A percentile compares a stretch with the other conserved stretches of the same genome.
Conservation (phyloP, 768 basidiomycete genomes). For the Chlorophyllum brunneum region DNA sequence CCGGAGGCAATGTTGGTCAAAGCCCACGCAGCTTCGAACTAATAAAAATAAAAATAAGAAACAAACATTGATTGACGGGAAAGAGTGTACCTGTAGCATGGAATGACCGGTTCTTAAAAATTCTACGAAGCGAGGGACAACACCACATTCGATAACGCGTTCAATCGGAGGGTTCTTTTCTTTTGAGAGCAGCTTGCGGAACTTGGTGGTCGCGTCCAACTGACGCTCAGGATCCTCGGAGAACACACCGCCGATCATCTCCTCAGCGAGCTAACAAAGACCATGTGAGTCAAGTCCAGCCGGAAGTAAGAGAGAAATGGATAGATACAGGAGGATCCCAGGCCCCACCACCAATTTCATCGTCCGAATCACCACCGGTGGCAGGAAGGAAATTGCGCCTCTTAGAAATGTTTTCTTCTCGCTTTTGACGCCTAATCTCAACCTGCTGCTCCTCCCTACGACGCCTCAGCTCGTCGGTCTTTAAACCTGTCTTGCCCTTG, state of each 20-base stretch:
- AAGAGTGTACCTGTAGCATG: slow-evolving; percentile 70
- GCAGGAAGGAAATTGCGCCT: slow-evolving; percentile 88
- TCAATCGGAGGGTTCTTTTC: slow-evolving; percentile 99
- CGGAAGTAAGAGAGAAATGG: slow-evolving; percentile 11
- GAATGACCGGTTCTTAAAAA: slow-evolving; percentile 79
- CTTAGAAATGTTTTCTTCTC: slow-evolving; percentile 98
- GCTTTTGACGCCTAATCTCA: slow-evolving; percentile 96
- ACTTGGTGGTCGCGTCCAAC: slow-evolving; percentile 95
- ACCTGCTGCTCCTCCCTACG: slow-evolving; percentile 98
- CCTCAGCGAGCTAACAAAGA: slow-evolving; percentile 64
- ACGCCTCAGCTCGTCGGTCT: slow-evolving; percentile 91
- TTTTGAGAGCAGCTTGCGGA: slow-evolving; percentile 97
- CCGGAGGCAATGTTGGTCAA: slow-evolving; percentile 98
- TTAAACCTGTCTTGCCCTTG: slow-evolving; percentile 87
- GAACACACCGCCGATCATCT: slow-evolving; percentile 93
- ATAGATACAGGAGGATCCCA: slow-evolving; percentile 78
- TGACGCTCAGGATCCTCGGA: slow-evolving; percentile 89
- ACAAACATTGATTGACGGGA: slow-evolving; percentile 3
- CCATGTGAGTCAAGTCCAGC: slow-evolving; percentile 14
- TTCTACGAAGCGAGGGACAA: slow-evolving; percentile 95
- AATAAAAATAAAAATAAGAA: slow-evolving; percentile 3
- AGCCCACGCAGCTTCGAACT: slow-evolving; percentile 99
- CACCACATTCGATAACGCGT: slow-evolving; percentile 94
- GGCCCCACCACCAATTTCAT: slow-evolving; percentile 64
- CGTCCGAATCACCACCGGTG: slow-evolving; percentile 81